phyloP scores from a whole-genome alignment of 768 basidiomycete genomes.

The Pulveroboletus frians region DNA sequence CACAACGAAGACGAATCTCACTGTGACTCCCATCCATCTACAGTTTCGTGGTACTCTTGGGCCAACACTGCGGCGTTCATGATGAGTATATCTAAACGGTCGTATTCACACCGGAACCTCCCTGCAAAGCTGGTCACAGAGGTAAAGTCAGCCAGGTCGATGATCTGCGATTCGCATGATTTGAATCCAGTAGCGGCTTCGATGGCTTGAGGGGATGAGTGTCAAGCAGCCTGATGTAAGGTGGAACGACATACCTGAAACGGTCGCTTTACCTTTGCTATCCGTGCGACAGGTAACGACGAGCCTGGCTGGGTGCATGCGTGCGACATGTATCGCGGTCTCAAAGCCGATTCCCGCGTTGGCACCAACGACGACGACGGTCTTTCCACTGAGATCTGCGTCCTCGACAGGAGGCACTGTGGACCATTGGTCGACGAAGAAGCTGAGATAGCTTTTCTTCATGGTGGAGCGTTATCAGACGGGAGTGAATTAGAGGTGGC shows the following conservation, averaged over 20 bases:
- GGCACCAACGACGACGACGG: slow-evolving; percentile 29
- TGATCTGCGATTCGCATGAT: slow-evolving; percentile 9
- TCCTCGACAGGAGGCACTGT: slow-evolving; percentile 12
- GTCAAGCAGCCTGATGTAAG: not conserved
- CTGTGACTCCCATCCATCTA: slow-evolving; percentile 46
- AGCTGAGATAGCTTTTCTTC: slow-evolving; percentile 7
- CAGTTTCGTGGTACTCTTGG: slow-evolving; percentile 20
- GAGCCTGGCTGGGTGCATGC: slow-evolving; percentile 27
- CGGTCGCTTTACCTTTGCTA: slow-evolving; percentile 19
- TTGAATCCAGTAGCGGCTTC: slow-evolving; percentile 24
- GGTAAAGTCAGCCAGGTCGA: slow-evolving; percentile 16
- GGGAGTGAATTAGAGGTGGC: not conserved
- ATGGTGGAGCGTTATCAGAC: not conserved
- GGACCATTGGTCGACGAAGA: slow-evolving; percentile 17
- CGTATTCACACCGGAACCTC: slow-evolving; percentile 3
- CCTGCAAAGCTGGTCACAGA: slow-evolving; percentile 13
- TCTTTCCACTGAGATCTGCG: slow-evolving; percentile 27
- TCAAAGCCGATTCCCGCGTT: slow-evolving; percentile 33
- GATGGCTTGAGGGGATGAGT: slow-evolving; percentile 14
- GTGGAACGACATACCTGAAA: slow-evolving; percentile 12
- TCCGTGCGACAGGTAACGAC: slow-evolving; percentile 27
- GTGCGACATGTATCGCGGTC: slow-evolving; percentile 27
- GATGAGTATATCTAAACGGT: slow-evolving; percentile 32
- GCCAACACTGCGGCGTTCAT: slow-evolving; percentile 36
- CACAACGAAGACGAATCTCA: not conserved